phyloP scores from a whole-genome alignment of 306 rosid genomes.

The Cicer judaicum region DNA sequence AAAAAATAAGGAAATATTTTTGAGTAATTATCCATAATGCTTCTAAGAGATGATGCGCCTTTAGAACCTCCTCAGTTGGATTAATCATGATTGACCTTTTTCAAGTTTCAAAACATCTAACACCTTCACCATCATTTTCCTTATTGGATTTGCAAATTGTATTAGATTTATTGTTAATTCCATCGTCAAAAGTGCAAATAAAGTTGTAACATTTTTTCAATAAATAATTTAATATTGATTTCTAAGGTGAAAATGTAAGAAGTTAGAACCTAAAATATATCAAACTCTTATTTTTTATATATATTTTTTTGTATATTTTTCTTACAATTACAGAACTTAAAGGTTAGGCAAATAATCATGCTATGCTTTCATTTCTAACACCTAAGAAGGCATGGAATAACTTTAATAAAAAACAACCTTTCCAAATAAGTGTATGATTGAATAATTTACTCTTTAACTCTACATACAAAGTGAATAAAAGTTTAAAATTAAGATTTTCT shows the following conservation, averaged over 20 bases:
- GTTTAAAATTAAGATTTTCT: background rate
- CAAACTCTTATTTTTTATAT: background rate
- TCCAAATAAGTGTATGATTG: background rate
- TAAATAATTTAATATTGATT: background rate
- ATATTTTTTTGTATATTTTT: background rate
- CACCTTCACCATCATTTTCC: slow-evolving; percentile 52
- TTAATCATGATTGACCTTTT: slow-evolving; percentile 52
- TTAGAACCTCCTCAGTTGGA: too few species aligned
- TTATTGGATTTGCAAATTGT: slow-evolving; percentile 59
- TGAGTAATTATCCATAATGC: too few species aligned
- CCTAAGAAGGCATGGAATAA: slow-evolving; percentile 30
- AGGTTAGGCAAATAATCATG: slow-evolving; percentile 47
- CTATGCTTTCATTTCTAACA: slow-evolving; percentile 40
- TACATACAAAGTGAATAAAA: background rate
- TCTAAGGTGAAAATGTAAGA: slow-evolving; percentile 29
- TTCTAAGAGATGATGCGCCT: too few species aligned
- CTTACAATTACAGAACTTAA: slow-evolving; percentile 17
- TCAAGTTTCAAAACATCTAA: slow-evolving; percentile 65
- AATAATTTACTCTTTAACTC: too few species aligned
- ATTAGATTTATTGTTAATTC: slow-evolving; percentile 55
- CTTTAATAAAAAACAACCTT: slow-evolving; percentile 34
- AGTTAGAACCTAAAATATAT: background rate
- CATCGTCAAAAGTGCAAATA: slow-evolving; percentile 47
- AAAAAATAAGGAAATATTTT: too few species aligned
- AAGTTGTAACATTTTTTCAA: slow-evolving; percentile 54